Conservation (phyloP, 106 monocot genomes). For the Dioscorea zingiberensis region DNA sequence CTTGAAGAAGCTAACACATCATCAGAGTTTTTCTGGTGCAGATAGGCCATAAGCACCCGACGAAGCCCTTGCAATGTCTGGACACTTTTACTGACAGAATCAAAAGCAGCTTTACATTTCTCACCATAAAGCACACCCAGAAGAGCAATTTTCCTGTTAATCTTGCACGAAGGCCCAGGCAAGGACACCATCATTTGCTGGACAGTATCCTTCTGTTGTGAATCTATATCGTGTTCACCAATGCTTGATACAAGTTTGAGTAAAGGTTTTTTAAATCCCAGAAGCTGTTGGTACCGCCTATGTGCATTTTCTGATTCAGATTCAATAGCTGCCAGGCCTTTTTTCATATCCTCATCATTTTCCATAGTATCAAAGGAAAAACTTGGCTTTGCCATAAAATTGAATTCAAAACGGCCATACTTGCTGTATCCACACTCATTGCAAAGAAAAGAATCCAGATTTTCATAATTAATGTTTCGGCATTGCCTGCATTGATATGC, state of each 20-base stretch:
- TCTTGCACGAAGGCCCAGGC: conserved; percentile 94
- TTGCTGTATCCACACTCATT: conserved; percentile 99
- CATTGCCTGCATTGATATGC: conserved; percentile 99
- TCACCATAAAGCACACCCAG: conserved; percentile 95
- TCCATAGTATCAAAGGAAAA: conserved; percentile 95
- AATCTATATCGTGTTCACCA: conserved; percentile 93
- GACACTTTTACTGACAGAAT: conserved; percentile 98
- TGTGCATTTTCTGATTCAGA: conserved; percentile 98
- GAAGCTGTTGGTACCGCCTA: conserved; percentile 93
- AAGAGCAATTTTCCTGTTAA: conserved; percentile 92
- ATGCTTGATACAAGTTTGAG: conserved; percentile 96
- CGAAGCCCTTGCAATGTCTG: conserved; percentile 96
- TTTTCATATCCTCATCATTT: conserved; percentile 99
- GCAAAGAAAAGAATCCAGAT: conserved; percentile 97
- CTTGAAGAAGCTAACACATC: conserved; percentile 22
- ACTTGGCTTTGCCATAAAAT: conserved; percentile 97
- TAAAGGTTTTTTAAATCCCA: conserved; percentile 96
- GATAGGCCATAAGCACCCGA: conserved; percentile 74
- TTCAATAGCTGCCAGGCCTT: conserved; percentile 90
- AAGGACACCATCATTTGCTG: conserved; percentile 99
- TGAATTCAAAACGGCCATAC: conserved; percentile 99
- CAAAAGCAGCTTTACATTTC: conserved; percentile 98
- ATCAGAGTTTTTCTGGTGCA: conserved; percentile 77
- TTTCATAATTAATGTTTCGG: conserved; percentile 98
- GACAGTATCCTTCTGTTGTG: conserved; percentile 93